A percentile compares a stretch with the other conserved stretches of the same genome.
Evolutionary conservation across 2,329 filamentous ascomycete genomes (phyloP).

Genomic region (Cryphonectria nitschkei): DNA sequence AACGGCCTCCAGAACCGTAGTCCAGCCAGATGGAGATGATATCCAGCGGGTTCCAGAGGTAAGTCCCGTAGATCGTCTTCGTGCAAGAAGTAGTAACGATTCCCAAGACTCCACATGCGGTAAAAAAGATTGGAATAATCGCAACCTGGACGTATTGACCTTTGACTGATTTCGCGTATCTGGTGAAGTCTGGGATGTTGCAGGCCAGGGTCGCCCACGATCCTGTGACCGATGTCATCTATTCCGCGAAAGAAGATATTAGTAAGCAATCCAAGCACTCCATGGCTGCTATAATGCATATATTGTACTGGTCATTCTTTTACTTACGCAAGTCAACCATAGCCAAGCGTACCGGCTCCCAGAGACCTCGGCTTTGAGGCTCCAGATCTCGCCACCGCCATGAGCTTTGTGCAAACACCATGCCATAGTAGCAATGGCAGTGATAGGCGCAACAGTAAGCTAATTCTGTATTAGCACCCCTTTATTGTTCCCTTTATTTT

Average conservation of each 20-base stretch:
- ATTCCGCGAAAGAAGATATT: not conserved
- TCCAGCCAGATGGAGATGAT: conserved; percentile 50
- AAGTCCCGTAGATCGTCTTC: conserved; percentile 53
- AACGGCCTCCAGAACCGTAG: conserved; percentile 46
- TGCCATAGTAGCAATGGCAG: conserved; percentile 64
- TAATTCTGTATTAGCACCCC: not conserved
- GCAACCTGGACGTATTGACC: conserved; percentile 48
- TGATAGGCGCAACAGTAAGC: conserved; percentile 55
- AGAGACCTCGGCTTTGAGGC: conserved; percentile 36
- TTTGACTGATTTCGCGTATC: conserved; percentile 42
- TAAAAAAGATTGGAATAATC: conserved; percentile 52
- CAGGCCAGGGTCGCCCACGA: conserved; percentile 48
- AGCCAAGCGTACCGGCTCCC: conserved; percentile 58
- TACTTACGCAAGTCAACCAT: conserved; percentile 42
- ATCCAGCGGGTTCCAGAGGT: conserved; percentile 54
- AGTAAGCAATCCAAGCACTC: not conserved
- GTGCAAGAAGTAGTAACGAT: conserved; percentile 62
- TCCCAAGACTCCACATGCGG: conserved; percentile 54
- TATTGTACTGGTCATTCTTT: not conserved
- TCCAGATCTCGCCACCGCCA: conserved; percentile 48
- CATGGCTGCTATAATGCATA: not conserved
- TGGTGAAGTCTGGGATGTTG: conserved; percentile 60
- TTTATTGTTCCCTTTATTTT: not conserved
- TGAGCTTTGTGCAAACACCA: conserved; percentile 64
- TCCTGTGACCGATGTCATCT: conserved; percentile 46